Percentiles rank a stretch among this genome's conserved stretches.
Conservation (phyloP, 768 basidiomycete genomes). For the Tylopilus balloui region DNA sequence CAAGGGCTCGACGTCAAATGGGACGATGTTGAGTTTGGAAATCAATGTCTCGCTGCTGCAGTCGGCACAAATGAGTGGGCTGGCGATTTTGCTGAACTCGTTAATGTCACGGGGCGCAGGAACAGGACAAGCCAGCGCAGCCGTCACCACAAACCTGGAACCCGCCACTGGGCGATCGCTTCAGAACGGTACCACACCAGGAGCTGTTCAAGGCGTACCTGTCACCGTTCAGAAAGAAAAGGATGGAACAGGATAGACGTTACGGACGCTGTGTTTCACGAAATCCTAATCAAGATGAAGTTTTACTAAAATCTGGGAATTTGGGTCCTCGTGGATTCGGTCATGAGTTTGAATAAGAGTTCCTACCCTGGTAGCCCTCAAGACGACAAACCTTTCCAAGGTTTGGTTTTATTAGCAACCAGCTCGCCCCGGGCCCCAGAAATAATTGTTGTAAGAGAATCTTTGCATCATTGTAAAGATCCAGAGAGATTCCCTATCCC, state of each 20-base stretch:
- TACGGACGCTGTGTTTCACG: slow-evolving; percentile 8
- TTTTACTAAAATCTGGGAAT: not conserved
- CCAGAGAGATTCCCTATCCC: too few relatives aligned
- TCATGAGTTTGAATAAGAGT: not conserved
- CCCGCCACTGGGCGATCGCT: slow-evolving; percentile 11
- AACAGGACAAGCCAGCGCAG: slow-evolving; percentile 20
- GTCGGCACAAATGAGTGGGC: slow-evolving; percentile 69
- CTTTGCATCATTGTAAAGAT: too few relatives aligned
- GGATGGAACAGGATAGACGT: slow-evolving; percentile 22
- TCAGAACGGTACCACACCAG: slow-evolving; percentile 15
- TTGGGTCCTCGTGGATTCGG: not conserved
- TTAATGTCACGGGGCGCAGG: slow-evolving; percentile 49
- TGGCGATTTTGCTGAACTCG: slow-evolving; percentile 68
- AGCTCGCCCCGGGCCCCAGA: too few relatives aligned
- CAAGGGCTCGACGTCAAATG: slow-evolving; percentile 65
- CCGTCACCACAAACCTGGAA: slow-evolving; percentile 5
- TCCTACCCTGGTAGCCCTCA: not conserved
- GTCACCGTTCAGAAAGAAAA: slow-evolving; percentile 17
- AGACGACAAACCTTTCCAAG: too few relatives aligned
- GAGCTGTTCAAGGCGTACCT: slow-evolving; percentile 1
- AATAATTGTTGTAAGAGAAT: too few relatives aligned
- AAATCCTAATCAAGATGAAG: slow-evolving; percentile 8
- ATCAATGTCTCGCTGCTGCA: slow-evolving; percentile 75
- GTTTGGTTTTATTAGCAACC: too few relatives aligned
- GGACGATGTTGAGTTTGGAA: slow-evolving; percentile 68